A percentile compares a stretch with the other conserved stretches of the same genome.
phyloP scores from a whole-genome alignment of 202 grass and related monocot species.

The Carex arenaria region DNA sequence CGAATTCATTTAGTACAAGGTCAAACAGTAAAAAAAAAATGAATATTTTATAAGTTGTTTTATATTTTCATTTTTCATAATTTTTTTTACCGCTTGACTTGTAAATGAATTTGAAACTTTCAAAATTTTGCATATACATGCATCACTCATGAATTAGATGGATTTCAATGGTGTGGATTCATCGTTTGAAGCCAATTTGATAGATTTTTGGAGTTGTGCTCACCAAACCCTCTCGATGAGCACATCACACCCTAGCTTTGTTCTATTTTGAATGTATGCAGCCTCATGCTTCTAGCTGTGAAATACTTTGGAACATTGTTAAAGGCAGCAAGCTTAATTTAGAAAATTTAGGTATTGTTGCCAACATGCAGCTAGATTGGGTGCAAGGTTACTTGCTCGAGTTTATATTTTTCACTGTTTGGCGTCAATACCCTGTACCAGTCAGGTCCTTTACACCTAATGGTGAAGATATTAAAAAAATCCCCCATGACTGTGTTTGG shows the following conservation, averaged over 20 bases:
- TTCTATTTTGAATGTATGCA: neutral
- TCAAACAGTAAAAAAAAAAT: too few relatives aligned
- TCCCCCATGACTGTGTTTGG: constrained; percentile 6
- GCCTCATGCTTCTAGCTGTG: neutral
- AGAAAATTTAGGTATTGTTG: constrained; percentile 7
- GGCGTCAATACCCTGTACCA: neutral
- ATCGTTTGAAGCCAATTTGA: too few relatives aligned
- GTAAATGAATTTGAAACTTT: too few relatives aligned
- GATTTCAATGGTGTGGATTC: too few relatives aligned
- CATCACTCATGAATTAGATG: too few relatives aligned
- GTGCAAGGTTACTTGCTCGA: neutral
- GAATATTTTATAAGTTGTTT: too few relatives aligned
- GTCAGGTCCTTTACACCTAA: neutral
- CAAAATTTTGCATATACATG: too few relatives aligned
- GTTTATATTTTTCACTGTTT: neutral
- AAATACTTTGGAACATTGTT: neutral
- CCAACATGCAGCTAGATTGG: neutral
- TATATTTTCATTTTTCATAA: too few relatives aligned
- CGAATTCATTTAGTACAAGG: too few relatives aligned
- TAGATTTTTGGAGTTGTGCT: too few relatives aligned
- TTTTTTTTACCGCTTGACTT: too few relatives aligned
- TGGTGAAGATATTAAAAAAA: neutral
- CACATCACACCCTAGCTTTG: neutral
- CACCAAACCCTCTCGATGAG: too few relatives aligned
- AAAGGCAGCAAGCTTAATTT: neutral